Base-by-base conservation (phyloP, 1,284 basidiomycete genomes). In the Trametes sp. region DNA sequence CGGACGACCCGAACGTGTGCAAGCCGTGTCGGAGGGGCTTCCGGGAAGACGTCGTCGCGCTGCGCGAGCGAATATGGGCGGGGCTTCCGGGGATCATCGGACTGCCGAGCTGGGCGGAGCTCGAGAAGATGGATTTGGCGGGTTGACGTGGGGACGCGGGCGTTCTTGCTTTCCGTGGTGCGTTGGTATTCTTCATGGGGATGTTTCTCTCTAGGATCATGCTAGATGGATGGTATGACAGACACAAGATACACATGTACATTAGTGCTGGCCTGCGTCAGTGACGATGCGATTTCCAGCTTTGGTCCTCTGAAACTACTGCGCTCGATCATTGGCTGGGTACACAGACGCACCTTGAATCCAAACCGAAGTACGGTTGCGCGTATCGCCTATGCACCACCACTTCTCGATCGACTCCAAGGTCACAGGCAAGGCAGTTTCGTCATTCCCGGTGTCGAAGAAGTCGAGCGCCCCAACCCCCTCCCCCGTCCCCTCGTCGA, bases 371-470 rank as follows among this genome's bases (percentile, higher is more conserved):
- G 66, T 70, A 13, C 92, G 81, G 74, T 95, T 95, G 52, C 82
- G 80, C 14, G 71, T 73, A 69, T 92, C 89, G 2, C 94, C 93
- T 46, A 90, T 73, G 69, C 90, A 93, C 92, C 93, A 95, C 94
- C 94, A 95, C 71, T 91, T 93, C 75, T 95, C 94, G 28, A 95
- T 70, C 74, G 86, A 79, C 56, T 90, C 88, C 55, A 80, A 72
- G 33, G 81, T 80, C 44, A 85, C 72, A 4, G 59, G 73, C 31
- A 49, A 57, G 51, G 67, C 57, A 23, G 76, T 74, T n/a, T 76
- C 69, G 60, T 85, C 35, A 13, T 3, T 26, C 1, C n/a, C n/a
- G n/a, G 28, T 10, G 0, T 60, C 85, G 67, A 95, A 88, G 68
- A 92, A 87, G 70, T 93, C 91, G 6, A 94, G 78, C 4, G 81